These are phyloP conservation scores for Alternaria novae-zelandiae DNA, from an alignment of 2,329 filamentous ascomycete species.

Conservation along the genomic window DNA sequence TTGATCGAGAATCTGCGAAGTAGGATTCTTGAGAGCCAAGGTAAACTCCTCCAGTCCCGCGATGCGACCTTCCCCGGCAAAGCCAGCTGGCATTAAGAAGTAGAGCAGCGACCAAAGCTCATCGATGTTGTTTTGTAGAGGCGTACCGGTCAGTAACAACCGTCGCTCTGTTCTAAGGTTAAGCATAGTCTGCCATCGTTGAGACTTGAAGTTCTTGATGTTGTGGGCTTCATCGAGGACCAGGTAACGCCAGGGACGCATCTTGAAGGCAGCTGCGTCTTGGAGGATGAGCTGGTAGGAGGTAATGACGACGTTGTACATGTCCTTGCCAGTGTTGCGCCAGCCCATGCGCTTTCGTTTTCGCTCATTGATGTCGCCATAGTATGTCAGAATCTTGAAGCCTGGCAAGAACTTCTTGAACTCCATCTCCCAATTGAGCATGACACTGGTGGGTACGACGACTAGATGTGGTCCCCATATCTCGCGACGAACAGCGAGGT, in stretches of 20 bases:
- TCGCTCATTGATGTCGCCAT: constrained; percentile 90
- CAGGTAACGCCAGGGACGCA: constrained; percentile 95
- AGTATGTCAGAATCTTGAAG: constrained; percentile 98
- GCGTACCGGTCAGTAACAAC: constrained; percentile 89
- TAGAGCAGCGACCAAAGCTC: constrained; percentile 97
- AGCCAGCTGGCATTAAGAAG: constrained; percentile 90
- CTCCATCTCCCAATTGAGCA: constrained; percentile 99
- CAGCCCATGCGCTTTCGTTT: constrained; percentile 90
- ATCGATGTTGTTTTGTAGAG: constrained; percentile 94
- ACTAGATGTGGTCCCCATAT: constrained; percentile 97
- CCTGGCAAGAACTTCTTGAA: constrained; percentile 99
- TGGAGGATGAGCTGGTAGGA: constrained; percentile 96
- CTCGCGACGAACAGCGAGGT: constrained; percentile 86
- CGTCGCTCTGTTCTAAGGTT: constrained; percentile 91
- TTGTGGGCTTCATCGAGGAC: constrained; percentile 98
- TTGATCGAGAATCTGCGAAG: constrained; percentile 94
- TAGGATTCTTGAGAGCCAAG: constrained; percentile 92
- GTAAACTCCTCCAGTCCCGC: constrained; percentile 96
- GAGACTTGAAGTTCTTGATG: constrained; percentile 99
- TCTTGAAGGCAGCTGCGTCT: constrained; percentile 91
- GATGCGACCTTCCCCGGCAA: constrained; percentile 85
- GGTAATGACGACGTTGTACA: constrained; percentile 97
- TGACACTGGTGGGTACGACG: constrained; percentile 95
- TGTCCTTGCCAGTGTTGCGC: constrained; percentile 76
- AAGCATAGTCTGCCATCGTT: constrained; percentile 93